phyloP scores from a whole-genome alignment of 202 grass and related monocot species.

The Carex sylvatica region DNA sequence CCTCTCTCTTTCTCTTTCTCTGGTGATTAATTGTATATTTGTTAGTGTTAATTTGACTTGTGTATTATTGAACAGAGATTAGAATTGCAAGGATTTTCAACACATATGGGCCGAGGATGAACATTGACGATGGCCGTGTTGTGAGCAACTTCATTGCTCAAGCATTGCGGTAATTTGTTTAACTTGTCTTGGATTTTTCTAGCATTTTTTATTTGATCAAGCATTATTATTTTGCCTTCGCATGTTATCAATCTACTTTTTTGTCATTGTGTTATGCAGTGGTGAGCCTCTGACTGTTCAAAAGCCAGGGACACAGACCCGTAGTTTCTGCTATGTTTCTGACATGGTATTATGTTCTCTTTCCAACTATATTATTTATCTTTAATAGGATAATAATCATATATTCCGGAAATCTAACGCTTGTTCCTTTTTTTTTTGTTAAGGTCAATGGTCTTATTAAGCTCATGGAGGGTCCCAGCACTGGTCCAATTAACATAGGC shows the following conservation, averaged over 20 bases:
- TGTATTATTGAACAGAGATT: constrained; percentile 62
- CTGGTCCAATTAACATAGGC: constrained; percentile 91
- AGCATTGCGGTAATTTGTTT: constrained; percentile 74
- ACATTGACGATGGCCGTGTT: constrained; percentile 98
- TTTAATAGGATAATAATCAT: constrained; percentile 16
- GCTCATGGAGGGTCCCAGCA: constrained; percentile 92
- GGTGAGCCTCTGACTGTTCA: constrained; percentile 88
- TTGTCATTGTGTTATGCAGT: constrained; percentile 33
- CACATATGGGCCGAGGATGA: constrained; percentile 99
- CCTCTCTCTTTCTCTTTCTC: constrained; percentile 7
- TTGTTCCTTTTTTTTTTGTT: constrained; percentile 26
- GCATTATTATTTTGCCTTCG: constrained; percentile 22
- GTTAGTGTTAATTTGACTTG: not conserved
- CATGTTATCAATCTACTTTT: not conserved
- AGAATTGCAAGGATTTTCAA: constrained; percentile 99
- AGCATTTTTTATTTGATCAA: not conserved
- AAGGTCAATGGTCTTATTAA: constrained; percentile 98
- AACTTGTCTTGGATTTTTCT: constrained; percentile 15
- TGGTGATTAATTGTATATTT: not conserved
- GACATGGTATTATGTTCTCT: constrained; percentile 66
- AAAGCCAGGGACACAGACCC: constrained; percentile 95
- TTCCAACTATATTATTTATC: not conserved
- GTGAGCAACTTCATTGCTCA: constrained; percentile 99
- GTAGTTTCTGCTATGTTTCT: constrained; percentile 96
- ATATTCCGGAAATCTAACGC: not conserved